Evolutionary conservation across 495 filamentous ascomycete genomes (phyloP), one percentile per base, ranked within the genome.

Genomic region (Podospora anserina): DNA sequence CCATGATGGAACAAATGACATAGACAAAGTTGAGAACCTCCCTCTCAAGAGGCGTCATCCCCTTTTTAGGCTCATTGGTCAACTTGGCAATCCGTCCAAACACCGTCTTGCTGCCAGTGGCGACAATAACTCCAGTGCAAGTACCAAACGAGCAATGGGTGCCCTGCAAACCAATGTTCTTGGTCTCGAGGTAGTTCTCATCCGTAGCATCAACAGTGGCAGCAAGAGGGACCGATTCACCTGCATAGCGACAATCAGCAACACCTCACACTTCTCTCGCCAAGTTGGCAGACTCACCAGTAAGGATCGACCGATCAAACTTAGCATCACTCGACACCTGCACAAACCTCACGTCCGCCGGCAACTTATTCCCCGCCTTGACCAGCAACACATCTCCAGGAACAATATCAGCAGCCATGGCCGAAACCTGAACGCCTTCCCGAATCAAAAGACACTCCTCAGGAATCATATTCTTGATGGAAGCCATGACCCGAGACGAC

Each of bases 151-250:
- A 85, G 66, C 89, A 90, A 64, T 88, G 84, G 1, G 88, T 91
- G 34, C 90, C 90, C 79, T 89, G 88, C 26, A 93, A 75, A n/a
- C 88, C 90, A 59, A 92, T 89, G 69, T 87, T 89, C 26, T 83
- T 83, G 20, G 89, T 91, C 74, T 92, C 90, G 32, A 93, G 85
- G 71, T 90, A 92, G 75, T 92, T 92, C 26, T 81, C 77, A 62
- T 92, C 88, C 0, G 87, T 90, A 7, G 77, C 81, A 4, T 91
- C 83, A 9, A 87, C 83, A 2, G 85, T 80, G 5, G 86, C 89
- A 7, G 82, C 79, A 19, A 91, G 76, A 49, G 89, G 88, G 23
- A 86, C 79, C 5, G 89, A 87, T 79, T 91, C 88, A 34, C 88
- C 86, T 83, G 63, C 1, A 28, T 1, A 27, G 5, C 2, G 7